Evolutionary conservation across 2,329 filamentous ascomycete genomes (phyloP).

Genomic region (Fusarium devonianum): DNA sequence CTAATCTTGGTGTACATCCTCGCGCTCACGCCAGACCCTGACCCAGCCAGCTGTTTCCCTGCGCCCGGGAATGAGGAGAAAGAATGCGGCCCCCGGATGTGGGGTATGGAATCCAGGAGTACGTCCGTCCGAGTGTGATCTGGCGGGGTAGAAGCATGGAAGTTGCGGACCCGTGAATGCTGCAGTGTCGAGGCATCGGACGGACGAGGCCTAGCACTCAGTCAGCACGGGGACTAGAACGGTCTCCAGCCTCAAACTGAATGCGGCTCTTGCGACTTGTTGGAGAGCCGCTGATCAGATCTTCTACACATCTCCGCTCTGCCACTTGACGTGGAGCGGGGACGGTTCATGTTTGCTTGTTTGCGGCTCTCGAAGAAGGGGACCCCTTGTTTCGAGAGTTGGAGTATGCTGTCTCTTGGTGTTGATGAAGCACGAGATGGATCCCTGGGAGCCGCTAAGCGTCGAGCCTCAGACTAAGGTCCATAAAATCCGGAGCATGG

Average conservation of each 20-base stretch:
- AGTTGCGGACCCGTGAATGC: constrained; percentile 30
- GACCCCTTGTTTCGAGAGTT: constrained; percentile 2
- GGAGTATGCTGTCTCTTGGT: neutral
- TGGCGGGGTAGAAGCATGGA: constrained; percentile 33
- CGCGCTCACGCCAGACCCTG: constrained; percentile 24
- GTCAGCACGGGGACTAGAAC: neutral
- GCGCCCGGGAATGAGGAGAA: constrained; percentile 29
- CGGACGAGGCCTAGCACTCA: constrained; percentile 10
- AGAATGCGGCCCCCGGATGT: constrained; percentile 33
- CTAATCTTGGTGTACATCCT: constrained; percentile 14
- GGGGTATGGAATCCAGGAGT: constrained; percentile 26
- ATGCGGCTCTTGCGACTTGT: constrained; percentile 31
- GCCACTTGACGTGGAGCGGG: constrained; percentile 2
- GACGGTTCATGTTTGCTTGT: constrained; percentile 10
- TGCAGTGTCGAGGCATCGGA: constrained; percentile 1
- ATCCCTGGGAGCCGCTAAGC: neutral
- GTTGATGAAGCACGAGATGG: constrained; percentile 1
- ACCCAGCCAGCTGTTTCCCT: constrained; percentile 19
- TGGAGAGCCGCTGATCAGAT: constrained; percentile 24
- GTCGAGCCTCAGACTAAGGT: neutral
- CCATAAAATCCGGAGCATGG: constrained; percentile 5
- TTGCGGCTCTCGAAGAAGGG: constrained; percentile 11
- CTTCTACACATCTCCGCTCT: constrained; percentile 16
- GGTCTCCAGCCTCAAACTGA: constrained; percentile 32
- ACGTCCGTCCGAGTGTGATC: constrained; percentile 20